Percentiles rank a stretch among this genome's conserved stretches.
These are phyloP conservation scores for Nephelium lappaceum DNA, from an alignment of 345 rosid species.

Conservation along the genomic window DNA sequence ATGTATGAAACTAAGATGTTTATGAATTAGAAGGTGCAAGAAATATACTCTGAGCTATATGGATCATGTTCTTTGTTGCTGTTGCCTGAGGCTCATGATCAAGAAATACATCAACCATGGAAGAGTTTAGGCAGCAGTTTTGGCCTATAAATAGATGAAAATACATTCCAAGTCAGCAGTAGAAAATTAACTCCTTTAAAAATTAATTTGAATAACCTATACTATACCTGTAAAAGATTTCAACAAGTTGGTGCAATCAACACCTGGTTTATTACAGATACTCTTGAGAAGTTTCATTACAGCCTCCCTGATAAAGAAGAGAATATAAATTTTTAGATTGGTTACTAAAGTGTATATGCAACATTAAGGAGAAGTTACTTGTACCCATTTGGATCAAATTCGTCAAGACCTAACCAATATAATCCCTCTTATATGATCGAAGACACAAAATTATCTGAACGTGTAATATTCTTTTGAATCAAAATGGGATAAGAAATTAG, in stretches of 20 bases:
- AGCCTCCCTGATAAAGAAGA: slow-evolving; percentile 31
- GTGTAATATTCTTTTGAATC: not conserved
- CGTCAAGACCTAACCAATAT: slow-evolving; percentile 38
- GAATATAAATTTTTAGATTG: not conserved
- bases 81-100: slow-evolving; percentile 59
- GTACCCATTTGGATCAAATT: slow-evolving; percentile 52
- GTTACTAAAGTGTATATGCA: too few relatives aligned
- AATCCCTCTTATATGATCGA: slow-evolving; percentile 35
- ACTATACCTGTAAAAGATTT: slow-evolving; percentile 52
- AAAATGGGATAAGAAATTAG: not conserved
- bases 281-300: slow-evolving; percentile 35
- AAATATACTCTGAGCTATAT: slow-evolving; percentile 56
- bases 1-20: not conserved
- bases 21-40: not conserved
- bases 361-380: not conserved
- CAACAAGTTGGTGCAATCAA: slow-evolving; percentile 49
- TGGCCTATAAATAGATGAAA: slow-evolving; percentile 35
- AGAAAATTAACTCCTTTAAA: not conserved
- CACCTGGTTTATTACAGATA: slow-evolving; percentile 38
- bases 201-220: too few relatives aligned
- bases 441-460: not conserved
- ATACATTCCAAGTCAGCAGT: not conserved
- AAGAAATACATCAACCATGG: slow-evolving; percentile 37
- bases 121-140: slow-evolving; percentile 62
- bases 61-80: slow-evolving; percentile 60